These are phyloP conservation scores for Candida cerambycidarum DNA, from an alignment of 805 yeast genomes.

Conservation along the genomic window DNA sequence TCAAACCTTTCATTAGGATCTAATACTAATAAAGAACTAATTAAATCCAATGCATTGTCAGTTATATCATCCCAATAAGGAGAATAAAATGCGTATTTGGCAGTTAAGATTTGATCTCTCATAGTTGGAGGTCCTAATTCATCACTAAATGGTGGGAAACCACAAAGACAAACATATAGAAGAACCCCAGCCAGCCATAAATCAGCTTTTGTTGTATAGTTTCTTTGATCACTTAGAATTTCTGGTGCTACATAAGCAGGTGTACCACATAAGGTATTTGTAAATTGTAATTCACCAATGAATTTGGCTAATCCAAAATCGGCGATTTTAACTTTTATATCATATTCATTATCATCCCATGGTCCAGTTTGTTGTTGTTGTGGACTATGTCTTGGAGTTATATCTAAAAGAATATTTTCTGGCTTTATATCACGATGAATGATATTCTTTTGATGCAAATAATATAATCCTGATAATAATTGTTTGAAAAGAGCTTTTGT, in stretches of 20 bases:
- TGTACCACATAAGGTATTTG: slow-evolving; percentile 80
- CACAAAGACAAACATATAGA: slow-evolving; percentile 75
- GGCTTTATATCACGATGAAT: slow-evolving; percentile 49
- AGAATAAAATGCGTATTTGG: slow-evolving; percentile 69
- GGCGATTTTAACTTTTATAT: slow-evolving; percentile 71
- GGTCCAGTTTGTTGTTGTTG: slow-evolving; percentile 45
- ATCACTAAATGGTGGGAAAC: slow-evolving; percentile 84
- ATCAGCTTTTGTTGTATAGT: slow-evolving; percentile 71
- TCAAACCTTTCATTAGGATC: slow-evolving; percentile 46
- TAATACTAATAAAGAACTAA: slow-evolving; percentile 58
- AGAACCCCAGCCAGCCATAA: slow-evolving; percentile 83
- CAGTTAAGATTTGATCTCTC: slow-evolving; percentile 70
- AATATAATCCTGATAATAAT: slow-evolving; percentile 37
- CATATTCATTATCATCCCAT: slow-evolving; percentile 60
- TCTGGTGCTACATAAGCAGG: slow-evolving; percentile 90
- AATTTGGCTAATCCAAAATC: slow-evolving; percentile 76
- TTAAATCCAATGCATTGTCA: slow-evolving; percentile 65
- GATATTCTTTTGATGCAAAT: slow-evolving; percentile 40
- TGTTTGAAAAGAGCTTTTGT: slow-evolving; percentile 57
- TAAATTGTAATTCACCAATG: slow-evolving; percentile 70
- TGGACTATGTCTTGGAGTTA: slow-evolving; percentile 39
- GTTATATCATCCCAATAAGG: slow-evolving; percentile 77
- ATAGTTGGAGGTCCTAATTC: slow-evolving; percentile 77
- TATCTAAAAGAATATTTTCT: slow-evolving; percentile 47
- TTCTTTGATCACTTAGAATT: slow-evolving; percentile 53